phyloP scores from a whole-genome alignment of 2,329 filamentous ascomycete species.

The Colletotrichum filicis region DNA sequence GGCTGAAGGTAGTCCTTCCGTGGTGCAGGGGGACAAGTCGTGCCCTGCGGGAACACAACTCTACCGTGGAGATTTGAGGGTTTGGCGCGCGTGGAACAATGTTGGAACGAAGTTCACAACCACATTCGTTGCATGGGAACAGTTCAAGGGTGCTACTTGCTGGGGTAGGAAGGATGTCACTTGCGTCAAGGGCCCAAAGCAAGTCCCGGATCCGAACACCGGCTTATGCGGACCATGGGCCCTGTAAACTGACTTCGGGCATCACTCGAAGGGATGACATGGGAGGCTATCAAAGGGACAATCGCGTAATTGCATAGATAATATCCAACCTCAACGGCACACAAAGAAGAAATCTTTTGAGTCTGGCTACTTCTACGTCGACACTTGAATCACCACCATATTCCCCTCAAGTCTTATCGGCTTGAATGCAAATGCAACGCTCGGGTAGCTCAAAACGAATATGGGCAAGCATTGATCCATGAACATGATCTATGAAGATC shows the following conservation, averaged over 20 bases:
- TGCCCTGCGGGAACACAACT: slow-evolving; percentile 1
- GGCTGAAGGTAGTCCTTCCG: background rate
- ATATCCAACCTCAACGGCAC: too few relatives aligned
- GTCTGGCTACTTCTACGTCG: too few relatives aligned
- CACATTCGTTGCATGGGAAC: slow-evolving; percentile 7
- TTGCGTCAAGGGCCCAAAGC: slow-evolving; percentile 2
- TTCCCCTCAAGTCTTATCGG: too few relatives aligned
- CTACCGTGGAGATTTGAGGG: background rate
- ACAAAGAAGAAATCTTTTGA: too few relatives aligned
- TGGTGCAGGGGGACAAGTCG: background rate
- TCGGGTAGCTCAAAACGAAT: too few relatives aligned
- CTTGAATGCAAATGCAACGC: too few relatives aligned
- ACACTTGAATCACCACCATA: too few relatives aligned
- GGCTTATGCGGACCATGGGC: background rate
- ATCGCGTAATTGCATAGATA: too few relatives aligned
- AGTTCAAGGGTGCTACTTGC: slow-evolving; percentile 22
- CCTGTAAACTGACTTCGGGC: background rate
- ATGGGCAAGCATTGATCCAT: too few relatives aligned
- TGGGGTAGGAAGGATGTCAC: background rate
- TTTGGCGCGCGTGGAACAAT: slow-evolving; percentile 20
- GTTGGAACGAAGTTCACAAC: background rate
- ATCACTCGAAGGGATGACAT: too few relatives aligned
- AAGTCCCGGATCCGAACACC: background rate
- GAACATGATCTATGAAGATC: too few relatives aligned
- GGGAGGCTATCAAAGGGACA: too few relatives aligned